Evolutionary conservation across 345 rosid genomes (phyloP).

Genomic region (Ceriops tagal): DNA sequence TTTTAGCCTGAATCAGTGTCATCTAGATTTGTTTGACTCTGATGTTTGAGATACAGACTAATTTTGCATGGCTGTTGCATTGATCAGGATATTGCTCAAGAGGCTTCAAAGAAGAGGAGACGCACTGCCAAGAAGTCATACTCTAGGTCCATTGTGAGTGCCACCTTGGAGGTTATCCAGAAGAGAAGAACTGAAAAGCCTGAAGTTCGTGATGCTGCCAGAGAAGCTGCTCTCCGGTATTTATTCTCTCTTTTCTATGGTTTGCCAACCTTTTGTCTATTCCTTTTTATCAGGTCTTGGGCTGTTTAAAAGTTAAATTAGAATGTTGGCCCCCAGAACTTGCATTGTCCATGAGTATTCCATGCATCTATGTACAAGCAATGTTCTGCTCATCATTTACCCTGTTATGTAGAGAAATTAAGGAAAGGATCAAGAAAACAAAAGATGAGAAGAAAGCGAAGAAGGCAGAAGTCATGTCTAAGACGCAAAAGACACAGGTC

Average conservation of each 20-base stretch:
- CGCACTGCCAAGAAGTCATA: constrained; percentile 33
- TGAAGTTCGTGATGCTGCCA: constrained; percentile 37
- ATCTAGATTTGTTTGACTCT: not conserved
- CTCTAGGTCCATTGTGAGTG: constrained; percentile 33
- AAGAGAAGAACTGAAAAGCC: constrained; percentile 36
- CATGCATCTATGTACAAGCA: not conserved
- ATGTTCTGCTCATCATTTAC: not conserved
- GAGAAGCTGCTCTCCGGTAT: constrained; percentile 36
- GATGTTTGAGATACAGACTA: not conserved
- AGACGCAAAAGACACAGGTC: constrained; percentile 22
- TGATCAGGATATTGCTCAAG: constrained; percentile 31
- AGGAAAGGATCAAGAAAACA: constrained; percentile 38
- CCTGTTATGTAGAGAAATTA: constrained; percentile 23
- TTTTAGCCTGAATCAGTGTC: too few relatives aligned
- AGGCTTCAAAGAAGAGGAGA: constrained; percentile 34
- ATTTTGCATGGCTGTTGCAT: not conserved
- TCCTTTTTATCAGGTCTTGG: not conserved
- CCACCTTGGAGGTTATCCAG: constrained; percentile 40
- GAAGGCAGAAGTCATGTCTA: constrained; percentile 33
- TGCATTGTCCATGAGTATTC: not conserved
- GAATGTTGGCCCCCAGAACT: not conserved
- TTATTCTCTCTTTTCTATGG: not conserved
- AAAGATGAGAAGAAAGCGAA: constrained; percentile 38
- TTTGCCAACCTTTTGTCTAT: not conserved
- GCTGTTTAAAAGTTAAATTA: not conserved